Percentiles rank a stretch among this genome's conserved stretches.
phyloP scores from a whole-genome alignment of 2,329 filamentous ascomycete species.

The Iodosphaeria phyllophila region DNA sequence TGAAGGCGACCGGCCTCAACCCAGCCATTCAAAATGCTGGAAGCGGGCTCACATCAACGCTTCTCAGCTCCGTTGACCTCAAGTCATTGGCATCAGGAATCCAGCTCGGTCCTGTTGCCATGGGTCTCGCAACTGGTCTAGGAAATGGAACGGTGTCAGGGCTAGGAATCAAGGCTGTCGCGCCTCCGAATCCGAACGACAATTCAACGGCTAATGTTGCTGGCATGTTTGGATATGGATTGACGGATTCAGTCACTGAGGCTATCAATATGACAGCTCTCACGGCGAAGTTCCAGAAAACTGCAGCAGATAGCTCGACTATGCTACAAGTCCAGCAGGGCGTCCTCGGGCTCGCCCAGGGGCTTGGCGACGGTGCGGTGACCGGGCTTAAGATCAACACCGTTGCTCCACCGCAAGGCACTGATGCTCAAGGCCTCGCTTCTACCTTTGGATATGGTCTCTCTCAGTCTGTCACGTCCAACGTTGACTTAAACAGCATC shows the following conservation, averaged over 20 bases:
- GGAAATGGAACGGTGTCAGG: slow-evolving; percentile 6
- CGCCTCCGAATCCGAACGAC: slow-evolving; percentile 2
- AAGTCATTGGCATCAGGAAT: slow-evolving; percentile 3
- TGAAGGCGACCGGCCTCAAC: slow-evolving; percentile 12
- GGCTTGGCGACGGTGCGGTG: slow-evolving; percentile 5
- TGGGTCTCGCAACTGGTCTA: slow-evolving; percentile 5
- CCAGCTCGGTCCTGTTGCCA: slow-evolving; percentile 4
- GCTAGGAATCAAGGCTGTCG: slow-evolving; percentile 3
- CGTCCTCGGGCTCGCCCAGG: not conserved
- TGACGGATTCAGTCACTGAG: slow-evolving; percentile 5
- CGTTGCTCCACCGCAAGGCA: slow-evolving; percentile 2
- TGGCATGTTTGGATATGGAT: slow-evolving; percentile 5
- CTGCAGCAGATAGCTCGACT: not conserved
- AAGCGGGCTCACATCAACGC: slow-evolving; percentile 11
- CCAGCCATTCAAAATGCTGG: slow-evolving; percentile 12
- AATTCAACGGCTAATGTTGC: too few species aligned
- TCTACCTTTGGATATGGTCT: slow-evolving; percentile 8
- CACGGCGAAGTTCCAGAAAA: too few species aligned
- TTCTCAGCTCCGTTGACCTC: slow-evolving; percentile 10
- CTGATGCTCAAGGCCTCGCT: slow-evolving; percentile 5
- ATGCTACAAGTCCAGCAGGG: not conserved
- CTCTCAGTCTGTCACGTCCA: slow-evolving; percentile 6
- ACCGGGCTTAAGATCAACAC: slow-evolving; percentile 6
- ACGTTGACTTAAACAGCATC: slow-evolving; percentile 5
- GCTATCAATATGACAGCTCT: slow-evolving; percentile 3